Percentiles rank a stretch among this genome's conserved stretches.
These are phyloP conservation scores for Ambrosia trifida DNA, from an alignment of 129 eudicot species.

Conservation along the genomic window DNA sequence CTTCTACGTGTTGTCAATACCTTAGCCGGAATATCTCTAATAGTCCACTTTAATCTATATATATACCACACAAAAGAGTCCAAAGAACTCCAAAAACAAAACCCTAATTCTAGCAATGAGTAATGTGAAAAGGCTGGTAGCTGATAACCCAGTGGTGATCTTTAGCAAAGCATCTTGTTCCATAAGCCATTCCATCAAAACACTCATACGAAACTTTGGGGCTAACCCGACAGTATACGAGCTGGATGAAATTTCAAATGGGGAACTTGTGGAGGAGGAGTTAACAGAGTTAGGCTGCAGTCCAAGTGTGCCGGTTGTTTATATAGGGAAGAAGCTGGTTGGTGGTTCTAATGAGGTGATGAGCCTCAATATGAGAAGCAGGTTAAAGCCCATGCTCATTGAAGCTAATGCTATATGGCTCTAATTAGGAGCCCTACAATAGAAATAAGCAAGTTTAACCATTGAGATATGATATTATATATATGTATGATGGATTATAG, in stretches of 20 bases:
- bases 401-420: conserved; percentile 51
- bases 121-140: conserved; percentile 37
- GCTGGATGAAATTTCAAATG: conserved; percentile 43
- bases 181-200: conserved; percentile 32
- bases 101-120: conserved; percentile 24
- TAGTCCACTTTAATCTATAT: conserved; percentile 2
- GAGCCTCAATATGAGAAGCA: conserved; percentile 40
- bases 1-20: not conserved
- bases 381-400: conserved; percentile 36
- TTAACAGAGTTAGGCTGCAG: conserved; percentile 27
- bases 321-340: conserved; percentile 44
- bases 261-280: conserved; percentile 39
- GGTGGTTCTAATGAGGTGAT: conserved; percentile 51
- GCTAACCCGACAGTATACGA: conserved; percentile 40
- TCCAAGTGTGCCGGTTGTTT: conserved; percentile 46
- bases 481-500: not conserved
- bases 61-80: not conserved
- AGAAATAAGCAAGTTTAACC: not conserved
- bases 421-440: conserved; percentile 12
- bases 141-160: conserved; percentile 48
- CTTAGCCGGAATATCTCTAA: conserved; percentile 7
- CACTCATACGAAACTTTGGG: conserved; percentile 40
- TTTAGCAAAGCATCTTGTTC: conserved; percentile 51
- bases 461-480: not conserved
- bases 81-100: not conserved